Conservation (phyloP, 2,329 filamentous ascomycete species). For the Calonectria leucothoes region DNA sequence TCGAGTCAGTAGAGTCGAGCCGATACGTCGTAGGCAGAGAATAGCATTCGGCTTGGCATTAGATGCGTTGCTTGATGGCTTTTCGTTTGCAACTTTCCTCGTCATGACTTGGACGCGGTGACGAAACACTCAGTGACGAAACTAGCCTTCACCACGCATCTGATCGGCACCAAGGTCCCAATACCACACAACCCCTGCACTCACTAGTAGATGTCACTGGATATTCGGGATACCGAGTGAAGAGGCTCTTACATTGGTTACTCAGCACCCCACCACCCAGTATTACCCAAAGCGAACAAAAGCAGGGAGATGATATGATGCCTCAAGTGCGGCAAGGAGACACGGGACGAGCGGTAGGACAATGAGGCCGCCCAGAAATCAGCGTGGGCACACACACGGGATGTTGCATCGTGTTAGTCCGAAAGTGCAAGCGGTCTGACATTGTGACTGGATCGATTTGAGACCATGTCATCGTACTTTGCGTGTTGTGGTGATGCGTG, state of each 20-base stretch:
- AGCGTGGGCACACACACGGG: neutral
- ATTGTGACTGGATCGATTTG: neutral
- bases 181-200: no score
- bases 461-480: neutral
- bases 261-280: neutral
- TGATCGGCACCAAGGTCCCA: neutral
- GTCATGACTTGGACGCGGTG: no score
- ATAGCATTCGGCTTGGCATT: no score
- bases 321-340: neutral
- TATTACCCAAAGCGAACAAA: neutral
- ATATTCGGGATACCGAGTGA: no score
- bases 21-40: no score
- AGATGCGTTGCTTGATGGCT: no score
- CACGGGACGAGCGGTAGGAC: neutral
- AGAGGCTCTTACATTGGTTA: neutral
- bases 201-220: no score
- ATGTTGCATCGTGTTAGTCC: neutral
- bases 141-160: neutral
- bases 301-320: neutral
- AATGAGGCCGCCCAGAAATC: neutral
- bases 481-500: neutral
- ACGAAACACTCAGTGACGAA: no score
- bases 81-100: no score
- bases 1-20: neutral
- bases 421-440: neutral